These are phyloP conservation scores for Oryza longistaminata DNA, from an alignment of 176 grass and related monocot species.

Conservation along the genomic window DNA sequence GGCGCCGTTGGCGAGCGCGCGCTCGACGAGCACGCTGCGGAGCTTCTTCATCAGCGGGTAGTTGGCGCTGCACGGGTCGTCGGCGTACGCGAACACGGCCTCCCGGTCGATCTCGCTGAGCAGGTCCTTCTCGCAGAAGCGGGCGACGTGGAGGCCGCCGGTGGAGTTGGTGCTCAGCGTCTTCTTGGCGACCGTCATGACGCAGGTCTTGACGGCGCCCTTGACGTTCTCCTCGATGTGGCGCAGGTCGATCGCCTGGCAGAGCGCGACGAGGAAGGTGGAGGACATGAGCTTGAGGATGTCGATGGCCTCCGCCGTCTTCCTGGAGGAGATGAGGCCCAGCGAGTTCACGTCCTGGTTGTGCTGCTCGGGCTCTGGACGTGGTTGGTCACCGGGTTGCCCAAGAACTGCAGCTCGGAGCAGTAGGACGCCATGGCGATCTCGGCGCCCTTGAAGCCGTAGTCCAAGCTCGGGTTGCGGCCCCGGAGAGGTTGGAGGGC, in stretches of 20 bases:
- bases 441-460: constrained; percentile 87
- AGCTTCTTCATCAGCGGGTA: not conserved
- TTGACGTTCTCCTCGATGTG: constrained; percentile 33
- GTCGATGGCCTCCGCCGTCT: constrained; percentile 75
- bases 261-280: constrained; percentile 14
- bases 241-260: constrained; percentile 28
- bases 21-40: not conserved
- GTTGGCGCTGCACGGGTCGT: not conserved
- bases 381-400: constrained; percentile 80
- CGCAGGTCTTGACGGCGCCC: not conserved
- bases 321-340: constrained; percentile 70
- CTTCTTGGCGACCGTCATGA: not conserved
- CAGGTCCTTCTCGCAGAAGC: constrained; percentile 8
- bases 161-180: not conserved
- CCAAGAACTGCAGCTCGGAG: constrained; percentile 81
- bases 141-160: not conserved
- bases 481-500: constrained; percentile 82
- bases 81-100: not conserved
- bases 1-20: not conserved
- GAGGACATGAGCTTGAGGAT: constrained; percentile 87
- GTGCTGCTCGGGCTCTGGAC: constrained; percentile 88
- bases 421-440: constrained; percentile 85
- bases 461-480: constrained; percentile 81
- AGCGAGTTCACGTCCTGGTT: constrained; percentile 91
- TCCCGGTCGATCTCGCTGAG: not conserved